Evolutionary conservation across 108 stramenopile genomes (phyloP).

Genomic region (Nitzschia sp.): DNA sequence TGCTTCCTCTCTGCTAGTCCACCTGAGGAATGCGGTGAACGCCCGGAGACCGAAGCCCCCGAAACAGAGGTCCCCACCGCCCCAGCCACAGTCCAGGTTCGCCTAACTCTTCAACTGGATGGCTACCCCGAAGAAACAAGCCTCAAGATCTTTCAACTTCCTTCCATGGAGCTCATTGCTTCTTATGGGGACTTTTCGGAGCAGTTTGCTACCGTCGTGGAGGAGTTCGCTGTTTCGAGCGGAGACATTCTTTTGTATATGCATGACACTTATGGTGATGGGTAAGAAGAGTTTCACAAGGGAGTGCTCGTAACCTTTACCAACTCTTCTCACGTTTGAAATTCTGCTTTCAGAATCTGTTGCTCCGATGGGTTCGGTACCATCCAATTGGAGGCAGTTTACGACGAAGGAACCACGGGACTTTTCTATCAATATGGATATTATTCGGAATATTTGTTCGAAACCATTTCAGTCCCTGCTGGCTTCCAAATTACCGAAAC

Average conservation of each 20-base stretch:
- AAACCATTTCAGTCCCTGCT: not conserved
- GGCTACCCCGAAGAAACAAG: constrained; percentile 1
- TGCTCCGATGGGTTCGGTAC: not conserved
- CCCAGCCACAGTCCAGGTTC: not conserved
- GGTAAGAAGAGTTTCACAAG: not conserved
- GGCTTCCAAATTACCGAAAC: not conserved
- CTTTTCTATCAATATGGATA: not conserved
- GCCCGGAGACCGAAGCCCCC: not conserved
- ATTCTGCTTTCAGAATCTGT: not conserved
- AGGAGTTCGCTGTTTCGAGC: no score
- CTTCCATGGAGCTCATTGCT: not conserved
- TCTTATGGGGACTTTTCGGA: no score
- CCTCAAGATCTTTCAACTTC: not conserved
- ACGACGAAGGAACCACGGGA: not conserved
- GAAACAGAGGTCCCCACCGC: no score
- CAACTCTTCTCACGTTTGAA: not conserved
- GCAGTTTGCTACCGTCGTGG: no score
- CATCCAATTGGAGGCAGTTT: not conserved
- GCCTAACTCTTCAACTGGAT: not conserved
- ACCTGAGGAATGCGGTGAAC: constrained; percentile 9
- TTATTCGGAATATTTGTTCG: not conserved
- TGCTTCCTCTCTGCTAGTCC: constrained; percentile 26
- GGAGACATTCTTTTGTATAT: not conserved
- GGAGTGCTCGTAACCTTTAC: not conserved
- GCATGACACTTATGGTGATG: constrained; percentile 1